A percentile compares a stretch with the other conserved stretches of the same genome.
These are phyloP conservation scores for Colletotrichum siamense DNA, from an alignment of 2,329 filamentous ascomycete species.

Conservation along the genomic window DNA sequence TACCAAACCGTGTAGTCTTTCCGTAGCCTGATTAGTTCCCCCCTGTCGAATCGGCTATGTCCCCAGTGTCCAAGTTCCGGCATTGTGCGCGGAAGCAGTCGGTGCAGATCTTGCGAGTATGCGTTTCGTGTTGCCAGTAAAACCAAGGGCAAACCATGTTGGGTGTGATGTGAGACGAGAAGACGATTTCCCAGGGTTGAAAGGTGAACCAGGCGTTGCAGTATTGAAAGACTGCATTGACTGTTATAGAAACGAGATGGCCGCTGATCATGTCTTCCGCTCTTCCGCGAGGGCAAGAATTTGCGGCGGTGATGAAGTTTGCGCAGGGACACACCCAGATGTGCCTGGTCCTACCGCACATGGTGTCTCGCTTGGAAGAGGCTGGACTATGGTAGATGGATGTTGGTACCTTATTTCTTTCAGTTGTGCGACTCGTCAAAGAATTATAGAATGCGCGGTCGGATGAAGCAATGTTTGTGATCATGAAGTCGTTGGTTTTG, in stretches of 20 bases:
- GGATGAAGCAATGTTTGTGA: neutral
- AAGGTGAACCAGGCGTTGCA: neutral
- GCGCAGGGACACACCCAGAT: neutral
- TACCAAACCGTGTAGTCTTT: neutral
- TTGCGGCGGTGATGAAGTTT: neutral
- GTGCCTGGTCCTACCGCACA: neutral
- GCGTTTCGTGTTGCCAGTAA: neutral
- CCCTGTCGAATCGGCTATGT: accelerated
- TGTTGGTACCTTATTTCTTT: neutral
- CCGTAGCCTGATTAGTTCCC: neutral
- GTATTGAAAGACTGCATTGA: neutral
- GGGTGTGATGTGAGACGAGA: neutral
- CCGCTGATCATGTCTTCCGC: neutral
- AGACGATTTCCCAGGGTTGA: neutral
- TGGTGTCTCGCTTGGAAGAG: neutral
- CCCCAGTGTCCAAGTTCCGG: neutral
- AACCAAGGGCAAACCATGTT: neutral
- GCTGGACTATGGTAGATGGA: neutral
- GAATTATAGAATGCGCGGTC: neutral
- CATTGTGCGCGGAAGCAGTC: neutral
- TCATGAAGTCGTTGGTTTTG: neutral
- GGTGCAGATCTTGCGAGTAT: neutral
- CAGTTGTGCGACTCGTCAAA: neutral
- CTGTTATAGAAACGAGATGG: neutral
- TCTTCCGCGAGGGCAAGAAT: neutral